A percentile compares a stretch with the other conserved stretches of the same genome.
Evolutionary conservation across 495 filamentous ascomycete species (phyloP).

Genomic region (Aspergillus avenaceus): DNA sequence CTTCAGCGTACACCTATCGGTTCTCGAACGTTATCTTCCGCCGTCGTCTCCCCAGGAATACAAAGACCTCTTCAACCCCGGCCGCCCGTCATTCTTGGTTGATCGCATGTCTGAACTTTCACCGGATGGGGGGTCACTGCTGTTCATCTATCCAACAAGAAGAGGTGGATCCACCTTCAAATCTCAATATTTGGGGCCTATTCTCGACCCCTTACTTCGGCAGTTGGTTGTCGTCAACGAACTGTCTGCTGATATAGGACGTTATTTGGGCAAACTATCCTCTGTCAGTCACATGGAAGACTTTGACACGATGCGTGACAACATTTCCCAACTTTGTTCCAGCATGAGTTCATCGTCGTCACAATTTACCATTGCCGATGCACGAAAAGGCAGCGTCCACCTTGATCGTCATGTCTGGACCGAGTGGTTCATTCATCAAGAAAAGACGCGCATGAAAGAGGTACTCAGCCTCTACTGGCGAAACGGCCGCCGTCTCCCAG

Average conservation of each 20-base stretch:
- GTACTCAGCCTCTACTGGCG: conserved; percentile 56
- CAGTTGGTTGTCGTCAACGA: conserved; percentile 61
- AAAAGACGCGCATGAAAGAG: conserved; percentile 60
- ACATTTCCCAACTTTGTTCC: conserved; percentile 46
- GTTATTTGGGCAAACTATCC: conserved; percentile 54
- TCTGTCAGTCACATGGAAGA: conserved; percentile 55
- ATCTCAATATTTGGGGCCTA: conserved; percentile 59
- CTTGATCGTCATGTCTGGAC: conserved; percentile 58
- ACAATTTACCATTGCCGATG: conserved; percentile 47
- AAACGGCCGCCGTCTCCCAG: conserved; percentile 42
- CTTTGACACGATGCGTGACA: conserved; percentile 51
- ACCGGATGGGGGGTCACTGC: conserved; percentile 51
- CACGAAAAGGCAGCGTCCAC: conserved; percentile 47
- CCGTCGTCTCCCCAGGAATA: conserved; percentile 59
- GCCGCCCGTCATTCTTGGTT: conserved; percentile 57
- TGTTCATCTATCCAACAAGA: conserved; percentile 69
- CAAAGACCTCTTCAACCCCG: conserved; percentile 52
- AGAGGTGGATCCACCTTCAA: conserved; percentile 61
- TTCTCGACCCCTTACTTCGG: conserved; percentile 64
- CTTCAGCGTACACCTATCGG: conserved; percentile 57
- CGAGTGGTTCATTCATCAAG: conserved; percentile 71
- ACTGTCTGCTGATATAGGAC: conserved; percentile 56
- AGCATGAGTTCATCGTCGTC: conserved; percentile 38
- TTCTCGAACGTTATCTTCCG: conserved; percentile 70
- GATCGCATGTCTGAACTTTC: conserved; percentile 65